Conservation (phyloP, 2,329 filamentous ascomycete species). For the Nothophaeocryptopus gaeumannii region DNA sequence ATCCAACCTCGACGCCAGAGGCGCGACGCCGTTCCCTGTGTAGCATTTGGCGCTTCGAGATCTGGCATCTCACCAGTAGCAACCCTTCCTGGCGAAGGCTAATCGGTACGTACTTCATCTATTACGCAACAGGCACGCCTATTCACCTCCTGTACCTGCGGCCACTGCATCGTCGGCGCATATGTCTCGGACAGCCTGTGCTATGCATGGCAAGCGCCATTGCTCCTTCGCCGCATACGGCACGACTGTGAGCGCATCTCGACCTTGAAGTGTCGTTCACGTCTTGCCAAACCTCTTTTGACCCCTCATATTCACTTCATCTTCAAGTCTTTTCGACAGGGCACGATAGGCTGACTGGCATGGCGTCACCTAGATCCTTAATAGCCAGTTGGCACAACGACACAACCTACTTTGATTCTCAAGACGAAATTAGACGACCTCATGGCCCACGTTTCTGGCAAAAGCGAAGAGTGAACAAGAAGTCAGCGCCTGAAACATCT, state of each 20-base stretch:
- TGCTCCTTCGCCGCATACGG: constrained; percentile 15
- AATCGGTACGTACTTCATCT: constrained; percentile 30
- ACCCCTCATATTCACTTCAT: constrained; percentile 1
- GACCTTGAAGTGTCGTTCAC: constrained; percentile 1
- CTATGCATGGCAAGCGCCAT: constrained; percentile 28
- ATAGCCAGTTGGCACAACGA: constrained; percentile 26
- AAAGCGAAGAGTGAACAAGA: constrained; percentile 29
- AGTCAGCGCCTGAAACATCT: constrained; percentile 19
- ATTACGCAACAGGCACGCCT: constrained; percentile 23
- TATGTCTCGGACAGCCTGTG: constrained; percentile 16
- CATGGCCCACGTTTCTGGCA: constrained; percentile 29
- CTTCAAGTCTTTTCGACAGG: background rate
- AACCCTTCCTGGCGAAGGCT: constrained; percentile 34
- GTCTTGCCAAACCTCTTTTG: constrained; percentile 1
- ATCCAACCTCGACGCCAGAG: constrained; percentile 19
- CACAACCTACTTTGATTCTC: constrained; percentile 16
- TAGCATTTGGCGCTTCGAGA: constrained; percentile 32
- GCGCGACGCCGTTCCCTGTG: constrained; percentile 27
- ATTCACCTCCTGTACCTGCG: constrained; percentile 12
- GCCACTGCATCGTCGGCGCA: constrained; percentile 16
- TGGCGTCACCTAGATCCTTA: constrained; percentile 31
- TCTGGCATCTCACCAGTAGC: constrained; percentile 34
- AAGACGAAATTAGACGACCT: constrained; percentile 13
- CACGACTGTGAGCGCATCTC: constrained; percentile 5
- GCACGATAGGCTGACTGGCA: constrained; percentile 23